phyloP scores from a whole-genome alignment of 192 early-diverging fungal species.

The Dispira simplex region DNA sequence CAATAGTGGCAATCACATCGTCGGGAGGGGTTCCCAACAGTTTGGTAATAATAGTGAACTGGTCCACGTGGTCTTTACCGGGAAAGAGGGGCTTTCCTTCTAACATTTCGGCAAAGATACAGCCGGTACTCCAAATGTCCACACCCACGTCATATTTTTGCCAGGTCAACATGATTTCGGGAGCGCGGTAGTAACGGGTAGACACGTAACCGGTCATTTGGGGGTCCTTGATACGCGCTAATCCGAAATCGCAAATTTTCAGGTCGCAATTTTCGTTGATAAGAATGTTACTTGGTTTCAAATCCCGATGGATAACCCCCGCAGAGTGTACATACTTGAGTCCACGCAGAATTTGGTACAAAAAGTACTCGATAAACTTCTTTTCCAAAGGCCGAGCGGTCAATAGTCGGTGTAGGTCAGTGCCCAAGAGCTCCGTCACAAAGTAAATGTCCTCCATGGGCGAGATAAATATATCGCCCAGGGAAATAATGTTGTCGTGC shows the following conservation, averaged over 20 bases:
- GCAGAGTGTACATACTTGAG: conserved; percentile 92
- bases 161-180: conserved; percentile 97
- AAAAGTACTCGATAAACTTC: conserved; percentile 95
- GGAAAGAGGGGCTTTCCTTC: conserved; percentile 90
- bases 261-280: conserved; percentile 97
- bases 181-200: conserved; percentile 93
- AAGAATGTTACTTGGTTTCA: conserved; percentile 94
- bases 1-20: conserved; percentile 82
- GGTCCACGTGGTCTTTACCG: conserved; percentile 86
- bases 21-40: conserved; percentile 84
- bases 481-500: conserved; percentile 92
- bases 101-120: conserved; percentile 95
- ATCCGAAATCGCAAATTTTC: conserved; percentile 96
- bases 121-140: conserved; percentile 90
- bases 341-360: conserved; percentile 90
- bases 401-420: conserved; percentile 86
- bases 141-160: conserved; percentile 95
- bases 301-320: conserved; percentile 88
- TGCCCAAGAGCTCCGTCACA: conserved; percentile 90
- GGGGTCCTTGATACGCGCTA: conserved; percentile 86
- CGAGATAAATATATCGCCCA: conserved; percentile 89
- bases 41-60: conserved; percentile 91
- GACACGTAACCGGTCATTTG: conserved; percentile 98
- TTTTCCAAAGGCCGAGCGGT: conserved; percentile 81
- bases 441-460: conserved; percentile 93